A percentile compares a stretch with the other conserved stretches of the same genome.
These are phyloP conservation scores for Lachnellula arida DNA, from an alignment of 2,329 filamentous ascomycete species.

Conservation along the genomic window DNA sequence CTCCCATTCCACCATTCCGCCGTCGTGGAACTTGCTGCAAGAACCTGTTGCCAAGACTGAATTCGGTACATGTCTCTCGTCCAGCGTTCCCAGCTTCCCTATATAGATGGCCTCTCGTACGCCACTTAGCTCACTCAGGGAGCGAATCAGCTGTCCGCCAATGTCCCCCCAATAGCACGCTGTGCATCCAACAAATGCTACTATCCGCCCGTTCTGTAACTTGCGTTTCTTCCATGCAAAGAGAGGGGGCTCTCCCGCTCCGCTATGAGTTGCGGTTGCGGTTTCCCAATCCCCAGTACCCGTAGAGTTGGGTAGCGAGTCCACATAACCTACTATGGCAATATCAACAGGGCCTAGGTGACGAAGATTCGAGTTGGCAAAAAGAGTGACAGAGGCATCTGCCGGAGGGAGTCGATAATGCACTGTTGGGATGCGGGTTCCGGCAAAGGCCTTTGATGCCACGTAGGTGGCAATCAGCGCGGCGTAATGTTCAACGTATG, in stretches of 20 bases:
- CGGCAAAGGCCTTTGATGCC: background rate
- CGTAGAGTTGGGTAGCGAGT: constrained; percentile 6
- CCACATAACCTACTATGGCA: constrained; percentile 11
- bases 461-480: constrained; percentile 16
- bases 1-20: constrained; percentile 1
- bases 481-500: constrained; percentile 18
- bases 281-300: constrained; percentile 10
- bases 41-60: constrained; percentile 4
- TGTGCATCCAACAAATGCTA: constrained; percentile 17
- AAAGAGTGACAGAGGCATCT: constrained; percentile 3
- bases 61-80: constrained; percentile 3
- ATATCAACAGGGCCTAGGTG: constrained; percentile 10
- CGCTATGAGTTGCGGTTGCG: background rate
- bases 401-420: constrained; percentile 1
- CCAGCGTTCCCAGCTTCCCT: constrained; percentile 4
- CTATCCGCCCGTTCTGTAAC: constrained; percentile 3
- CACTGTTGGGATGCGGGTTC: background rate
- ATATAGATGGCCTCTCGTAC: constrained; percentile 3
- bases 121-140: background rate
- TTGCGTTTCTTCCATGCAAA: constrained; percentile 14
- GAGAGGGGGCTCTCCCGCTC: constrained; percentile 1
- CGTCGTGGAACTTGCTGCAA: constrained; percentile 1
- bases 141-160: constrained; percentile 9
- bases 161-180: constrained; percentile 15
- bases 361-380: constrained; percentile 10